These are phyloP conservation scores for Coniochaeta prunicola DNA, from an alignment of 2,329 filamentous ascomycete species.

Conservation along the genomic window DNA sequence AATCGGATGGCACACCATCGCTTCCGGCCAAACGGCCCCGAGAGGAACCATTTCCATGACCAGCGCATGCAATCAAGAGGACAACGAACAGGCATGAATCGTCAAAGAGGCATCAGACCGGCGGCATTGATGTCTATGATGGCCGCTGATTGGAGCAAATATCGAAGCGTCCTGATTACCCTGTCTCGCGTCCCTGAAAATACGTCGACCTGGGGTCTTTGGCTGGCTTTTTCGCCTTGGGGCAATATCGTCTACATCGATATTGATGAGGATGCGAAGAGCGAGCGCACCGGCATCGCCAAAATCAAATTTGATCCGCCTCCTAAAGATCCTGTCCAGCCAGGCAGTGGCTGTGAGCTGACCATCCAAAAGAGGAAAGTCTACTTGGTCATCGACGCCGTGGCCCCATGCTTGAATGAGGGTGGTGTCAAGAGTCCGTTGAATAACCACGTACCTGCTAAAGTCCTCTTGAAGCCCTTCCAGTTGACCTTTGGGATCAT, in stretches of 20 bases:
- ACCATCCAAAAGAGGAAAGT: conserved; percentile 17
- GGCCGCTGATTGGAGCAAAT: neutral
- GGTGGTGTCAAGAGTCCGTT: conserved; percentile 10
- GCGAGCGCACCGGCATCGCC: conserved; percentile 31
- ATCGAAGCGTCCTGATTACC: conserved; percentile 14
- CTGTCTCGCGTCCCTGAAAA: conserved; percentile 25
- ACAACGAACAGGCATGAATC: neutral
- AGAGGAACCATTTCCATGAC: neutral
- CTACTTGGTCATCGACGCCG: conserved; percentile 20
- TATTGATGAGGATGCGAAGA: conserved; percentile 35
- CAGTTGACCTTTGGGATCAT: conserved; percentile 14
- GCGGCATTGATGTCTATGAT: neutral
- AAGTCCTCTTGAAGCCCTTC: conserved; percentile 3
- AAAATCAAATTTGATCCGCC: conserved; percentile 53
- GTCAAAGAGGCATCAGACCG: neutral
- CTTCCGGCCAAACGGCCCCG: neutral
- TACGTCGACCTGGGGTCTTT: conserved; percentile 37
- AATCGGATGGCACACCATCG: neutral
- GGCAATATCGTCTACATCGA: conserved; percentile 51
- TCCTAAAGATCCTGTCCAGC: conserved; percentile 32
- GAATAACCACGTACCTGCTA: conserved; percentile 9
- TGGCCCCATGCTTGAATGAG: conserved; percentile 1
- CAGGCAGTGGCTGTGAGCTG: conserved; percentile 16
- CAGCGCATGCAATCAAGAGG: neutral
- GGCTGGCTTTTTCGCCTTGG: conserved; percentile 40